Conservation (phyloP, 352 stramenopile genomes). For the Elongisporangium prolatum region DNA sequence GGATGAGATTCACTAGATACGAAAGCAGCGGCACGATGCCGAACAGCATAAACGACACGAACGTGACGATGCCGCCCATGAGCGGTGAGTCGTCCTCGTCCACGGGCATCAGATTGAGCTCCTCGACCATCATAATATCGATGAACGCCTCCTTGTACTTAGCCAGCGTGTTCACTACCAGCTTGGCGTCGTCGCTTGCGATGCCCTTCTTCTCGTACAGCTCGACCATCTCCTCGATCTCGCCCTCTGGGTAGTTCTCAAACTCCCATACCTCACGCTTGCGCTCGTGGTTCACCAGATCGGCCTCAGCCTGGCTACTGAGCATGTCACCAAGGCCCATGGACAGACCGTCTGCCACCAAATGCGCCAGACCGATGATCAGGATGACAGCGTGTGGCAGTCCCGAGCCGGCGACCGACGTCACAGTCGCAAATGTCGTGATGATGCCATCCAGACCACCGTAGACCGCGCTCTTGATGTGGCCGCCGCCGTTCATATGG, state of each 20-base stretch:
- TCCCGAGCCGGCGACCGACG: slow-evolving; percentile 88
- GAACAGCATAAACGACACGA: slow-evolving; percentile 89
- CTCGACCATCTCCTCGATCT: slow-evolving; percentile 97
- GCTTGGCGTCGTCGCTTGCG: slow-evolving; percentile 81
- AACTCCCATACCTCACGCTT: slow-evolving; percentile 93
- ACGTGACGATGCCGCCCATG: slow-evolving; percentile 85
- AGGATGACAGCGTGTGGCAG: slow-evolving; percentile 89
- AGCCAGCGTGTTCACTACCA: slow-evolving; percentile 91
- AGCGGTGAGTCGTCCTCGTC: slow-evolving; percentile 89
- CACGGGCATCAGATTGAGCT: slow-evolving; percentile 93
- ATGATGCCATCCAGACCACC: slow-evolving; percentile 96
- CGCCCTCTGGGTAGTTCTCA: slow-evolving; percentile 94
- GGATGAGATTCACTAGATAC: slow-evolving; percentile 89
- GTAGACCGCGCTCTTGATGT: slow-evolving; percentile 91
- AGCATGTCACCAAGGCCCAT: slow-evolving; percentile 96
- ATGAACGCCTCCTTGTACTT: slow-evolving; percentile 98
- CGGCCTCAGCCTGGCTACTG: slow-evolving; percentile 89
- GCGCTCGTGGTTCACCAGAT: slow-evolving; percentile 92
- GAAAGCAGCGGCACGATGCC: slow-evolving; percentile 91
- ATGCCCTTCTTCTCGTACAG: slow-evolving; percentile 93
- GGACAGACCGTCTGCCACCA: slow-evolving; percentile 92
- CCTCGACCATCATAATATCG: slow-evolving; percentile 97
- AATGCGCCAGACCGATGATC: slow-evolving; percentile 93
- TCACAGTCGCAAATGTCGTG: slow-evolving; percentile 95
- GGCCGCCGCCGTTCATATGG: slow-evolving; percentile 59